These are phyloP conservation scores for Mortierella alpina DNA, from an alignment of 192 early-diverging fungal species.

Conservation along the genomic window DNA sequence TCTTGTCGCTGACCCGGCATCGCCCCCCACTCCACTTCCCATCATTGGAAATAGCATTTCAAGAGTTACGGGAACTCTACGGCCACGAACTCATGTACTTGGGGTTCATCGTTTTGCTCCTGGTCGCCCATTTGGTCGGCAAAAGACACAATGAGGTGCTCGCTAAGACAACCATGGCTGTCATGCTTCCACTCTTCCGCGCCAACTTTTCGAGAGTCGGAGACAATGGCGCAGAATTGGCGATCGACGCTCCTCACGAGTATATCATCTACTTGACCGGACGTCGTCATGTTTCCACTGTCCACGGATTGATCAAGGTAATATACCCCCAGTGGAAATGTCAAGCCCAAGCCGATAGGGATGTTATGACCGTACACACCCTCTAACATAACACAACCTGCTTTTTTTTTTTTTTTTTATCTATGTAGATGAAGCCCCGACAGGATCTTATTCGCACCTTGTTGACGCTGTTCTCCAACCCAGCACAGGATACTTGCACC, in stretches of 20 bases:
- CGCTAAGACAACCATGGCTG: conserved; percentile 53
- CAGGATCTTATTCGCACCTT: conserved; percentile 47
- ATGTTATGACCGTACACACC: too few species aligned
- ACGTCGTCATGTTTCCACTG: conserved; percentile 47
- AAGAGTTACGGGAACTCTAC: conserved; percentile 22
- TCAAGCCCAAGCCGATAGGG: not conserved
- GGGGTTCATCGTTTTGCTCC: conserved; percentile 30
- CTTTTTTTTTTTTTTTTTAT: not conserved
- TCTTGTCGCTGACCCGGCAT: not conserved
- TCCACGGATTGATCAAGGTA: conserved; percentile 53
- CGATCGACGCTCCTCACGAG: conserved; percentile 49
- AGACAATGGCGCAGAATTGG: conserved; percentile 47
- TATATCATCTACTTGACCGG: conserved; percentile 53
- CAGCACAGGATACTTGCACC: conserved; percentile 40
- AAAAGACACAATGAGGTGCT: conserved; percentile 49
- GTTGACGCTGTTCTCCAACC: conserved; percentile 20
- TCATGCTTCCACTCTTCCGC: conserved; percentile 50
- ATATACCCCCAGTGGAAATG: not conserved
- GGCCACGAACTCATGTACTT: conserved; percentile 37
- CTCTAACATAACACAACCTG: not conserved
- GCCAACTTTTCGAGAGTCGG: conserved; percentile 50
- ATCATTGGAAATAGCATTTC: conserved; percentile 9
- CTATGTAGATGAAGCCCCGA: conserved; percentile 42
- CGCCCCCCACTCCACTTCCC: not conserved
- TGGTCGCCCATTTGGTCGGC: conserved; percentile 30